Evolutionary conservation across 2,329 filamentous ascomycete genomes (phyloP), one percentile per base, ranked within the genome.

Genomic region (Arthrocladium fulminans): DNA sequence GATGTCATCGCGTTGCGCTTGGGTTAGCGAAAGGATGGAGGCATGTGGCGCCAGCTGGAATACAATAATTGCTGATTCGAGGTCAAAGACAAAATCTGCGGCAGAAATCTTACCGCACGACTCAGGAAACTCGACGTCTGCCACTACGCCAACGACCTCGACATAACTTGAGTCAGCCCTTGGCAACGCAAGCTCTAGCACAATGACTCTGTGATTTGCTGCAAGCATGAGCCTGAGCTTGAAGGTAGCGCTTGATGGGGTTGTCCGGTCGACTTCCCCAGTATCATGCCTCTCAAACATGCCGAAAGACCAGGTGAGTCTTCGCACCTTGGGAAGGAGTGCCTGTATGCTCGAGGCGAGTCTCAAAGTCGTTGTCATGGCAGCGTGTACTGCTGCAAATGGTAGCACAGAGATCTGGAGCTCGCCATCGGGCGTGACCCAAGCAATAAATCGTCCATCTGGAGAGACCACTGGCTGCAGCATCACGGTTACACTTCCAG

Each of bases 31-130:
- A 10, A 57, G 47, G 17, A 58, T 47, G 2, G 49, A 48, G 15
- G 54, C 54, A 12, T 39, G 47, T 9, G 42, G 35, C 19, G 51
- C 50, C 12, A 48, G 40, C 13, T 57, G 51, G 19, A 54, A 56
- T 38, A 57, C 41, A n/a, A 56, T 43, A 19, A 58, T 19, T 4
- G 49, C 54, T 29, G 55, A 52, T 20, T 51, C 44, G 27, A 54
- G 54, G 49, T 54, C 50, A 29, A 54, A 51, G 35, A 54, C 51
- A 34, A 56, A 57, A n/a, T 57, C 53, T 3, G 51, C 44, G 13
- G 49, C 45, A 22, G 24, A 49, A 27, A 54, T 32, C 39, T 51
- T 57, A 17, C 56, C 56, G 34, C 52, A 48, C 2, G 53, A 49
- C 10, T 7, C 43, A 30, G 55, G 55, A 9, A 58, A 41, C 3